Percentiles rank a stretch among this genome's conserved stretches.
These are phyloP conservation scores for Clarireedia paspali DNA, from an alignment of 2,329 filamentous ascomycete species.

Conservation along the genomic window DNA sequence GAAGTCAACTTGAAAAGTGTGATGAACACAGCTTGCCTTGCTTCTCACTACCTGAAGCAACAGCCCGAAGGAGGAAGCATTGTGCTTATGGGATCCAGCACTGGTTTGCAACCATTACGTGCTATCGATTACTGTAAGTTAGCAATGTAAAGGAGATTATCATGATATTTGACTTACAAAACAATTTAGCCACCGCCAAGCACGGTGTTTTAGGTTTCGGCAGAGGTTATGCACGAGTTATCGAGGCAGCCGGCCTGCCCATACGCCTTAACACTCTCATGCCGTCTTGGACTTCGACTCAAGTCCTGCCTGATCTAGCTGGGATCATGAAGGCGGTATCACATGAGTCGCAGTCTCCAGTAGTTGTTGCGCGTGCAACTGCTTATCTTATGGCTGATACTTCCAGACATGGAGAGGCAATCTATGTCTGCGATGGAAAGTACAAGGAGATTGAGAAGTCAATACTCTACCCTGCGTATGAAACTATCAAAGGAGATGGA, in stretches of 20 bases:
- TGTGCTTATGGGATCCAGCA: conserved; percentile 44
- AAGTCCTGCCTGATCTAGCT: conserved; percentile 35
- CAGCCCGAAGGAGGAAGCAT: conserved; percentile 43
- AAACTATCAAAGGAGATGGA: conserved; percentile 28
- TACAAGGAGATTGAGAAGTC: conserved; percentile 47
- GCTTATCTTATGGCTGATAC: conserved; percentile 42
- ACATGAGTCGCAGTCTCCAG: conserved; percentile 37
- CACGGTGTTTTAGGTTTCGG: conserved; percentile 47
- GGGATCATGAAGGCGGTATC: conserved; percentile 33
- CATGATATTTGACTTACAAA: conserved; percentile 22
- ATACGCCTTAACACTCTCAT: conserved; percentile 49
- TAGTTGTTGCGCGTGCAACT: conserved; percentile 40
- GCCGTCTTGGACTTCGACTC: conserved; percentile 47
- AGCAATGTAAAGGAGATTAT: not conserved
- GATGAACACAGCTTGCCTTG: conserved; percentile 42
- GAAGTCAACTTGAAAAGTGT: conserved; percentile 44
- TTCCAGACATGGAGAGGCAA: conserved; percentile 40
- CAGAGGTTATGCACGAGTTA: conserved; percentile 36
- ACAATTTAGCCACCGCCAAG: conserved; percentile 39
- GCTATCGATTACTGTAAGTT: conserved; percentile 38
- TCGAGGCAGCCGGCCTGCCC: conserved; percentile 21
- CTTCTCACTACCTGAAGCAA: conserved; percentile 42
- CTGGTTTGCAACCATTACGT: conserved; percentile 42
- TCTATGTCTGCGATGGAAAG: conserved; percentile 42
- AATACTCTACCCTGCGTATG: conserved; percentile 30